Evolutionary conservation across 495 filamentous ascomycete genomes (phyloP), one percentile per base, ranked within the genome.

Genomic region (Hyaloscypha finlandica): DNA sequence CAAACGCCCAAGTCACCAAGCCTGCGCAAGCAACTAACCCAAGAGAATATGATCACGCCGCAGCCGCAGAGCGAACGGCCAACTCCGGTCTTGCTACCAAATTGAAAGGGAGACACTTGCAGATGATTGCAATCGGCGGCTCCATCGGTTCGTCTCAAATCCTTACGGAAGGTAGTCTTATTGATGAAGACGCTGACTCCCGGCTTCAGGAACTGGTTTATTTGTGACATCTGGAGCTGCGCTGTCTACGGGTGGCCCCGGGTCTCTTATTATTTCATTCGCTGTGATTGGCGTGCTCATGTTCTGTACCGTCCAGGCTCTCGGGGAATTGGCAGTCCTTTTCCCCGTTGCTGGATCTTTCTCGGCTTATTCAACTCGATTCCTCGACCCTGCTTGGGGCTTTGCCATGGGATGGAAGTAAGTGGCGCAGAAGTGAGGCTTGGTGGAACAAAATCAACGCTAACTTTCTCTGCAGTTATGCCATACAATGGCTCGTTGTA

Each of bases 401-500:
- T 99, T 99, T 72, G 94, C 94, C 58, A 96, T 97, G 92, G 94
- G 95, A 31, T 97, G 94, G 94, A 97, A 98, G 83, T 90, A 71
- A 78, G 87, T 85, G 42, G 59, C 42, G 16, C 25, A 51, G 25
- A 39, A 66, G 67, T 20, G 8, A 42, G 3, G 16, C 19, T 75
- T 88, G 2, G 30, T 29, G 35, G 12, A 37, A 19, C 4, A 19
- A 48, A 16, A 16, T 9, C 35, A 65, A 8, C 58, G 55, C 69
- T 71, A 30, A 71, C 60, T 12, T 55, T 81, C 33, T 30, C 58
- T 91, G 6, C 70, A 91, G 88, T 66, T 98, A 87, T 89, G 74
- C 87, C 63, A 78, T 90, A 56, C 81, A 84, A 74, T 97, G 94
- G 94, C 84, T 97, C 0, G 83, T 94, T 39, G 89, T 94, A 0